Evolutionary conservation across 768 basidiomycete species (phyloP), one percentile per base, ranked within the genome.

Genomic region (Astraeus odoratus): DNA sequence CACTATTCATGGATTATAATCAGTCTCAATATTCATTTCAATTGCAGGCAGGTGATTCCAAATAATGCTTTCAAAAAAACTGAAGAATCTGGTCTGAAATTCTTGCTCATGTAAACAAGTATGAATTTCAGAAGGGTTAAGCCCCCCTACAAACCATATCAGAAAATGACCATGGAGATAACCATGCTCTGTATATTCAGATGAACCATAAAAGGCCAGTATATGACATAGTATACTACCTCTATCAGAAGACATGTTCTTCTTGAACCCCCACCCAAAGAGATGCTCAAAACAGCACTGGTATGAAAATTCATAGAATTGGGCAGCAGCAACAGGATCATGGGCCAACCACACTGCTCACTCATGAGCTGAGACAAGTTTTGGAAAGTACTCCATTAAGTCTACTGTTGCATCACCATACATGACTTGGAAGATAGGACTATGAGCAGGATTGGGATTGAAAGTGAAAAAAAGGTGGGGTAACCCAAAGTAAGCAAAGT

Each of bases 321-420:
- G 57, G 1, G 60, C 60, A n/a, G 61, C 67, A 1, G 63, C 58
- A n/a, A 67, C 63, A 35, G 67, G 65, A 47, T 67, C 65, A 13
- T 54, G 42, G 0, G 66, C 63, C 0, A 68, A 22, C 0, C 56
- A 25, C 0, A 57, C 13, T 2, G 64, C 62, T 5, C 59, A 47
- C 16, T 52, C 44, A 29, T 5, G 31, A 4, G 54, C 33, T 12
- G 41, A 5, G 1, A 45, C 44, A 0, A 68, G 10, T 0, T 25
- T 0, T 0, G 67, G 66, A 39, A 56, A 68, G 0, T 44, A 22
- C 0, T 39, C 13, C 1, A 39, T 33, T 1, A 51, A 15, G n/a
- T 51, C 34, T 4, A 49, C 26, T 13, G n/a, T 22, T 0, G 48
- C 23, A 35, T 68, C 52, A 9, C 63, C 57, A 38, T 39, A 50